These are phyloP conservation scores for Alternaria sp. DNA, from an alignment of 2,329 filamentous ascomycete genomes.

Conservation along the genomic window DNA sequence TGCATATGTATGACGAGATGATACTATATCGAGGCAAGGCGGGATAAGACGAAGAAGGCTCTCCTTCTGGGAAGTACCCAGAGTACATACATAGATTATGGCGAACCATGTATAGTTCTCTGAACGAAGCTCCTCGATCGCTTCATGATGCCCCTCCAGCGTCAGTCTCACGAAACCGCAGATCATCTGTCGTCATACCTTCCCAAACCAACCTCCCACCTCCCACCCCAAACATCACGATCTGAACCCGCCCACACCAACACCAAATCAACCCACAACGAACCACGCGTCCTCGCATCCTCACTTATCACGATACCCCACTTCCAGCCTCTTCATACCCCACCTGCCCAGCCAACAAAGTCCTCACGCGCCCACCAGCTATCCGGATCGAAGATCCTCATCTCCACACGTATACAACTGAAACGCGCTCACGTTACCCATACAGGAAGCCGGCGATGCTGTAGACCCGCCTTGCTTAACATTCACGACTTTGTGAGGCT, in stretches of 20 bases:
- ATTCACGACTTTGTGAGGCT: background rate
- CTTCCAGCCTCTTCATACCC: background rate
- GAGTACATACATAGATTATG: background rate
- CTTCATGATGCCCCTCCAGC: background rate
- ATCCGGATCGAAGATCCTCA: conserved; percentile 4
- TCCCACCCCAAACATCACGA: conserved; percentile 1
- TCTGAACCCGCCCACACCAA: background rate
- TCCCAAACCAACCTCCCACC: background rate
- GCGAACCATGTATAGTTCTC: background rate
- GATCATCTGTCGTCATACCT: conserved; percentile 16
- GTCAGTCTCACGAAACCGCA: background rate
- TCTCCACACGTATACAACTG: conserved; percentile 2
- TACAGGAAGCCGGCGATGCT: conserved; percentile 1
- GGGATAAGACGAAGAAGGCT: background rate
- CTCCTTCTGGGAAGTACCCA: background rate
- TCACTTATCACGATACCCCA: conserved; percentile 2
- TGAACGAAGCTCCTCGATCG: background rate
- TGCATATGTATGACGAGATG: background rate
- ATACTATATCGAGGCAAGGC: no score
- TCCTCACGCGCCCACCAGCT: background rate
- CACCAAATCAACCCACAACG: background rate
- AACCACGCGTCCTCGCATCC: conserved; percentile 2
- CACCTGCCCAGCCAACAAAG: background rate
- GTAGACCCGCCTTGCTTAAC: conserved; percentile 1
- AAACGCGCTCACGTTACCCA: conserved; percentile 1